Evolutionary conservation across 805 yeast species (phyloP).

Genomic region (Suhomyces sp.): DNA sequence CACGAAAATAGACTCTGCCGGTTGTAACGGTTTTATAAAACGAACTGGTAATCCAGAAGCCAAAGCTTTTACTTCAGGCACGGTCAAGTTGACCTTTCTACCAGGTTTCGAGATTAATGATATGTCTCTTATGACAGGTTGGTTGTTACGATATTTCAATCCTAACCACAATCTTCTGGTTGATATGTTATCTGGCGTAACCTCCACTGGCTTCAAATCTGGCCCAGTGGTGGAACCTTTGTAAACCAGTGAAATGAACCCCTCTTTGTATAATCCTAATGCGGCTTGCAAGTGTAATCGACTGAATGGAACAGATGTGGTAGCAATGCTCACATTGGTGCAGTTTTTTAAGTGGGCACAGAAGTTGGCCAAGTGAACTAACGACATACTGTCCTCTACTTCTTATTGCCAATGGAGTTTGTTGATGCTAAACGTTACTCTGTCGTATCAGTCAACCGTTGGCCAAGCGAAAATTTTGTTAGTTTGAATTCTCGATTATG

Average conservation of each 20-base stretch:
- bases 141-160: slow-evolving; percentile 77
- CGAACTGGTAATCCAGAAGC: slow-evolving; percentile 76
- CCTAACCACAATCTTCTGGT: slow-evolving; percentile 90
- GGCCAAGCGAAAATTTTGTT: neutral
- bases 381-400: slow-evolving; percentile 54
- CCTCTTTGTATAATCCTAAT: slow-evolving; percentile 83
- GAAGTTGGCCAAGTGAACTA: slow-evolving; percentile 77
- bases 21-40: slow-evolving; percentile 74
- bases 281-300: slow-evolving; percentile 81
- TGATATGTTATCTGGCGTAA: slow-evolving; percentile 82
- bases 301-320: slow-evolving; percentile 80
- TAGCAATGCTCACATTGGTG: slow-evolving; percentile 64
- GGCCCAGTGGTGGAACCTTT: slow-evolving; percentile 86
- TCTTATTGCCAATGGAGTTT: neutral
- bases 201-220: slow-evolving; percentile 68
- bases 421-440: neutral
- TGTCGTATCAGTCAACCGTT: neutral
- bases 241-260: slow-evolving; percentile 79
- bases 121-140: slow-evolving; percentile 71
- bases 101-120: slow-evolving; percentile 82
- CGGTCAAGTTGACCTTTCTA: slow-evolving; percentile 61
- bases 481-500: neutral
- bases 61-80: slow-evolving; percentile 64
- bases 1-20: slow-evolving; percentile 85
- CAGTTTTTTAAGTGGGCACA: slow-evolving; percentile 91